phyloP scores from a whole-genome alignment of 352 stramenopile genomes.

The Pythium dissotocum region DNA sequence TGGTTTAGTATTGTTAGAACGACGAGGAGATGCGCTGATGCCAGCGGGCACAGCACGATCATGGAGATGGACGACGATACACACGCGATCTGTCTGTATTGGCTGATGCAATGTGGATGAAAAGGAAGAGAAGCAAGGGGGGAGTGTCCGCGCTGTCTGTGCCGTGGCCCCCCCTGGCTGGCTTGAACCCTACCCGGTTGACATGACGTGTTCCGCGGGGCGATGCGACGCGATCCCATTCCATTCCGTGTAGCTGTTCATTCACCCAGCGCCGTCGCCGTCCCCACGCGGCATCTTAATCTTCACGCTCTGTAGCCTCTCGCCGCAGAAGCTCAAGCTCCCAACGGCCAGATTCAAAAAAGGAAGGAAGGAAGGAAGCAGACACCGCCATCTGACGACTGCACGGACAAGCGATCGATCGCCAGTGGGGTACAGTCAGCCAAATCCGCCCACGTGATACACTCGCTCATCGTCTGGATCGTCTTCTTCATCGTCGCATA shows the following conservation, averaged over 20 bases:
- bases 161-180: not conserved
- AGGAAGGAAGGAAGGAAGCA: too few species aligned
- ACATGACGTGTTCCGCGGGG: not conserved
- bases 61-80: slow-evolving; percentile 1
- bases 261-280: not conserved
- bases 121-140: too few species aligned
- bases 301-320: not conserved
- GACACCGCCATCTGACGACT: not conserved
- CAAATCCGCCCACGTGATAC: not conserved
- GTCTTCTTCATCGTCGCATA: slow-evolving; percentile 1
- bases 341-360: not conserved
- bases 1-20: not conserved
- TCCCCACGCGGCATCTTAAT: not conserved
- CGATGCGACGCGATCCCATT: not conserved
- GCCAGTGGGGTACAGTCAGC: not conserved
- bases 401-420: not conserved
- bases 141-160: too few species aligned
- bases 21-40: not conserved
- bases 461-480: not conserved
- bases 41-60: not conserved
- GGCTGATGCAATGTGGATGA: slow-evolving; percentile 2
- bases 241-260: not conserved
- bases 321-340: not conserved
- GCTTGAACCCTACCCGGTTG: not conserved
- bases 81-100: not conserved